Conservation (phyloP, 768 basidiomycete genomes). For the Mycena indigotica region DNA sequence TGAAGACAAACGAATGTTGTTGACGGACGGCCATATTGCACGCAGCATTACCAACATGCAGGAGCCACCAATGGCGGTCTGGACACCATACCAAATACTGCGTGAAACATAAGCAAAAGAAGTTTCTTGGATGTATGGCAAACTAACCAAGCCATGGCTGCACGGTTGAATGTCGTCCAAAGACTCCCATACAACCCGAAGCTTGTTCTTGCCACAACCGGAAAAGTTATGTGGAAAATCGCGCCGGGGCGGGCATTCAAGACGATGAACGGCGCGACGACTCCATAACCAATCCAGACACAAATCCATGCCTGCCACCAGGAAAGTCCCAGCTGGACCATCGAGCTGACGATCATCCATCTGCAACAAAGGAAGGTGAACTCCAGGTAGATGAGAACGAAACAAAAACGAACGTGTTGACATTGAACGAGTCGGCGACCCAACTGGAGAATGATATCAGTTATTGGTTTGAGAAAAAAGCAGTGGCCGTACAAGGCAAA, state of each 20-base stretch:
- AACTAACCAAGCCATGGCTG: conserved; percentile 69
- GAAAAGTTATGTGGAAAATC: conserved; percentile 74
- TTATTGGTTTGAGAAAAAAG: no score
- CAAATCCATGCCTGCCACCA: conserved; percentile 90
- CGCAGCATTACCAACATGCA: conserved; percentile 75
- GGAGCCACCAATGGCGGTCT: conserved; percentile 80
- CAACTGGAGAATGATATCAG: conserved; percentile 47
- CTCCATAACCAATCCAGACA: conserved; percentile 64
- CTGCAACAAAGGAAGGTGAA: conserved; percentile 32
- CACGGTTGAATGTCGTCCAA: conserved; percentile 80
- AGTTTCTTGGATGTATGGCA: not conserved
- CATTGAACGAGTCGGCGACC: conserved; percentile 81
- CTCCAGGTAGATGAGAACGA: not conserved
- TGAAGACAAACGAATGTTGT: conserved; percentile 57
- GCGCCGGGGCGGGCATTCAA: conserved; percentile 80
- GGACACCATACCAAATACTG: conserved; percentile 78
- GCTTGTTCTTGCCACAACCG: conserved; percentile 72
- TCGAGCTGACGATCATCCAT: conserved; percentile 78
- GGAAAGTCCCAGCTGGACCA: conserved; percentile 70
- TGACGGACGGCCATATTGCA: conserved; percentile 75
- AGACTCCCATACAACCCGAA: conserved; percentile 79
- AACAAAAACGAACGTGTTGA: conserved; percentile 60
- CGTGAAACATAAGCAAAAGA: no score
- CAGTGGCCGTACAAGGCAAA: conserved; percentile 57
- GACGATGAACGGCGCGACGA: conserved; percentile 71